These are phyloP conservation scores for Neurospora sp. DNA, from an alignment of 495 filamentous ascomycete genomes.

Conservation along the genomic window DNA sequence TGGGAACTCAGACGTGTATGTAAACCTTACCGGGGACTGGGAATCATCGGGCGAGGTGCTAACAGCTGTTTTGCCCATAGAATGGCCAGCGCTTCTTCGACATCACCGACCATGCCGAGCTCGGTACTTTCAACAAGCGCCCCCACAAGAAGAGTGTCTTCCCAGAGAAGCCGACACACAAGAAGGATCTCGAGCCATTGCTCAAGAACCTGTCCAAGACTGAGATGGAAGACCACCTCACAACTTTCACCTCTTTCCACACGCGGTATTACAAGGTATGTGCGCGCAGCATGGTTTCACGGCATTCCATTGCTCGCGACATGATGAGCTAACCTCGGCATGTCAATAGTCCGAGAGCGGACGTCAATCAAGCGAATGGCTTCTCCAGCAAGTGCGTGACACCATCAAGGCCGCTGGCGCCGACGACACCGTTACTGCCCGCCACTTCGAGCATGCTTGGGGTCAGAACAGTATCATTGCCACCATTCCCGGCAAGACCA, in stretches of 20 bases:
- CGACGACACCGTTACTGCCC: conserved; percentile 52
- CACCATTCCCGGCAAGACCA: conserved; percentile 76
- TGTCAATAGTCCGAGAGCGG: conserved; percentile 76
- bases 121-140: conserved; percentile 37
- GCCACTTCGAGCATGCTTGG: conserved; percentile 76
- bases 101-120: conserved; percentile 62
- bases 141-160: conserved; percentile 41
- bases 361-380: conserved; percentile 82
- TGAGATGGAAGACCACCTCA: conserved; percentile 67
- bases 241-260: conserved; percentile 22
- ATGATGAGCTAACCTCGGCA: conserved; percentile 39
- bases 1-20: conserved; percentile 78
- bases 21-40: conserved; percentile 1
- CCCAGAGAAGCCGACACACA: conserved; percentile 56
- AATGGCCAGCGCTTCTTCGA: conserved; percentile 88
- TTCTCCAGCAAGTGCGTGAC: conserved; percentile 62
- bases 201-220: conserved; percentile 58
- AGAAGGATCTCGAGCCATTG: conserved; percentile 57
- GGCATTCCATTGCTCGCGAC: not conserved
- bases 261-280: conserved; percentile 26
- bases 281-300: not conserved
- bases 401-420: conserved; percentile 64
- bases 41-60: not conserved
- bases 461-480: conserved; percentile 87
- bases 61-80: conserved; percentile 31